Percentiles rank a stretch among this genome's conserved stretches.
These are phyloP conservation scores for Akanthomyces muscarius DNA, from an alignment of 2,329 filamentous ascomycete genomes.

Conservation along the genomic window DNA sequence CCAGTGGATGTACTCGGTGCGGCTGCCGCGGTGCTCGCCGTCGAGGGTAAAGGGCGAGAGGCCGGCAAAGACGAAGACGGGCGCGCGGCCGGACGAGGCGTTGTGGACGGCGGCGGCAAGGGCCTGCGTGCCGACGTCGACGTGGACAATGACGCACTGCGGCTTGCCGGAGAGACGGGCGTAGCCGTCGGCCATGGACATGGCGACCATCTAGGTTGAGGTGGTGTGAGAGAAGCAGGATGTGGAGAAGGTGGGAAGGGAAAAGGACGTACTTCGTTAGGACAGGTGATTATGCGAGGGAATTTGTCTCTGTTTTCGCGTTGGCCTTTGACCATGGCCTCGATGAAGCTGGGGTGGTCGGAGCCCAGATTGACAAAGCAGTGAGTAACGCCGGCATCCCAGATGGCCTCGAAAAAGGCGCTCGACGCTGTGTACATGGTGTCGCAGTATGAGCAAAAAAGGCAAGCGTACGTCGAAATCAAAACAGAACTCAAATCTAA, in stretches of 20 bases:
- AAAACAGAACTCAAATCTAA: too few relatives aligned
- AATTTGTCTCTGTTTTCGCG: slow-evolving; percentile 62
- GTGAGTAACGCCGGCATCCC: slow-evolving; percentile 61
- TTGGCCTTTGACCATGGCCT: slow-evolving; percentile 75
- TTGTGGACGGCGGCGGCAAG: slow-evolving; percentile 77
- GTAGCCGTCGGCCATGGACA: slow-evolving; percentile 81
- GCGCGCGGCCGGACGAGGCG: slow-evolving; percentile 67
- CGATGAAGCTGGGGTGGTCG: slow-evolving; percentile 72
- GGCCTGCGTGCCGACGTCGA: slow-evolving; percentile 78
- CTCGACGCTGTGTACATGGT: slow-evolving; percentile 69
- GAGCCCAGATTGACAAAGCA: slow-evolving; percentile 65
- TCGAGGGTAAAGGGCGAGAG: slow-evolving; percentile 73
- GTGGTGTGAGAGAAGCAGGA: not conserved
- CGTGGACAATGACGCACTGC: slow-evolving; percentile 75
- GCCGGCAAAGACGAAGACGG: slow-evolving; percentile 74
- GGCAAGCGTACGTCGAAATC: too few relatives aligned
- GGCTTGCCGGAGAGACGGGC: slow-evolving; percentile 67
- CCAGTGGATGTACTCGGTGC: slow-evolving; percentile 84
- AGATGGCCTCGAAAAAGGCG: slow-evolving; percentile 78
- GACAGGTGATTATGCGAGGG: slow-evolving; percentile 72
- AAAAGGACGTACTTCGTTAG: slow-evolving; percentile 60
- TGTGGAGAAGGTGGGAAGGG: not conserved
- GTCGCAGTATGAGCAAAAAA: not conserved
- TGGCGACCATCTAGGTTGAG: slow-evolving; percentile 65
- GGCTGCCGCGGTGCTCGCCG: slow-evolving; percentile 70